Evolutionary conservation across 768 basidiomycete genomes (phyloP).

Genomic region (Mrakia frigida): DNA sequence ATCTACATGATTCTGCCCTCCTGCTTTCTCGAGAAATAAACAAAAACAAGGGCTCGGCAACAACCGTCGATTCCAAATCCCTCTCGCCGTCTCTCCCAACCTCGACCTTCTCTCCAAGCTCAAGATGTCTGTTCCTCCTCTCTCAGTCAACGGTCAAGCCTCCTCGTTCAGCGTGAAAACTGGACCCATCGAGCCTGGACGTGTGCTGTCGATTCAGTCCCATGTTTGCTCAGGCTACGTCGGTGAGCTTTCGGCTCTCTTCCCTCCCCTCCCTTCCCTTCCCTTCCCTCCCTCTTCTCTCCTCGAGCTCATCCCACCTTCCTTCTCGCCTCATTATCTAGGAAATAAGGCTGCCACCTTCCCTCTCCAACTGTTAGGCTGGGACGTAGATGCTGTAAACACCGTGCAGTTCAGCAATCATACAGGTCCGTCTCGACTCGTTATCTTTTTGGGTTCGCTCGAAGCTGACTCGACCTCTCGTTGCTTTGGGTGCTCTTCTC

Average conservation of each 20-base stretch:
- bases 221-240: conserved; percentile 94
- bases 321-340: conserved; percentile 25
- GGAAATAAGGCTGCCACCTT: conserved; percentile 60
- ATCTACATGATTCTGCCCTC: no score
- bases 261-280: background rate
- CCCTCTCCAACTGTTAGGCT: conserved; percentile 61
- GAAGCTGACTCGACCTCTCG: background rate
- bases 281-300: background rate
- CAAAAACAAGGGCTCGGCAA: background rate
- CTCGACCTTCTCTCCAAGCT: background rate
- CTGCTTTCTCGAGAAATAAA: background rate
- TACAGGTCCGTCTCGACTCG: conserved; percentile 54
- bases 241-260: conserved; percentile 49
- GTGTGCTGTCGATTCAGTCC: conserved; percentile 84
- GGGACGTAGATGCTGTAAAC: conserved; percentile 80
- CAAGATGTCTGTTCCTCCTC: conserved; percentile 29
- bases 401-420: conserved; percentile 96
- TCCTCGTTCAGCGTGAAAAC: background rate
- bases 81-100: background rate
- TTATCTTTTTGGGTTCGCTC: background rate
- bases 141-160: conserved; percentile 19
- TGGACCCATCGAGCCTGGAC: conserved; percentile 25
- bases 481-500: background rate
- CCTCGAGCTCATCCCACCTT: background rate
- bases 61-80: background rate